Evolutionary conservation across 2,329 filamentous ascomycete genomes (phyloP).

Genomic region (Scorias spongiosa): DNA sequence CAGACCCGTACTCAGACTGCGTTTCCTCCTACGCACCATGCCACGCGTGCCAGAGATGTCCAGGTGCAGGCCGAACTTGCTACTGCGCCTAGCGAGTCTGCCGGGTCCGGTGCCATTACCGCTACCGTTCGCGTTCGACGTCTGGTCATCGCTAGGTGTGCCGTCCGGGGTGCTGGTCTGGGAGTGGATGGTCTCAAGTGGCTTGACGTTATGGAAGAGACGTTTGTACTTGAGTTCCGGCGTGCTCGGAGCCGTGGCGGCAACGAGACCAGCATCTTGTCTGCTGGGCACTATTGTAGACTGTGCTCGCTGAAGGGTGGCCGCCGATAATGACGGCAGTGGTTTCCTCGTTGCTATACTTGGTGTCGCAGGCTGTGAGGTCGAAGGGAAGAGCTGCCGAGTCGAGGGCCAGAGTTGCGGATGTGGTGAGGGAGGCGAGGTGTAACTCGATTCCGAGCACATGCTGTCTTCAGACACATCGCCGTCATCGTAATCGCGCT

Average conservation of each 20-base stretch:
- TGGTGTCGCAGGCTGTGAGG: constrained; percentile 16
- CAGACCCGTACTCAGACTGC: constrained; percentile 16
- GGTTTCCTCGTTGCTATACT: constrained; percentile 4
- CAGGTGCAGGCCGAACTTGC: constrained; percentile 6
- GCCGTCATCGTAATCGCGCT: background rate
- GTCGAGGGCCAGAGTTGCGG: constrained; percentile 7
- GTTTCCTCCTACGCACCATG: constrained; percentile 11
- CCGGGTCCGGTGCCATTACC: constrained; percentile 1
- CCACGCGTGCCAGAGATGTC: constrained; percentile 12
- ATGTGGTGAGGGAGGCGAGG: background rate
- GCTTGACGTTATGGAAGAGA: constrained; percentile 21
- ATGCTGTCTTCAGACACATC: background rate
- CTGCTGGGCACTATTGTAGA: too few relatives aligned
- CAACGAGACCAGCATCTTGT: too few relatives aligned
- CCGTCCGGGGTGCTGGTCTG: constrained; percentile 3
- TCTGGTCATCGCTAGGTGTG: background rate
- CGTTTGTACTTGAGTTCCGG: constrained; percentile 27
- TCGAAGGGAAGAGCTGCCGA: constrained; percentile 8
- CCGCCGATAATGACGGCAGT: background rate
- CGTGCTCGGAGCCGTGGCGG: constrained; percentile 14
- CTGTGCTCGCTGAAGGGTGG: background rate
- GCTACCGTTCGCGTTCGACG: background rate
- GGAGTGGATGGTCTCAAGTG: constrained; percentile 4
- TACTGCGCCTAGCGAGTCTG: background rate
- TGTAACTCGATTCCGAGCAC: background rate